Percentiles rank a stretch among this genome's conserved stretches.
These are phyloP conservation scores for Cyclocybe cylindracea DNA, from an alignment of 768 basidiomycete species.

Conservation along the genomic window DNA sequence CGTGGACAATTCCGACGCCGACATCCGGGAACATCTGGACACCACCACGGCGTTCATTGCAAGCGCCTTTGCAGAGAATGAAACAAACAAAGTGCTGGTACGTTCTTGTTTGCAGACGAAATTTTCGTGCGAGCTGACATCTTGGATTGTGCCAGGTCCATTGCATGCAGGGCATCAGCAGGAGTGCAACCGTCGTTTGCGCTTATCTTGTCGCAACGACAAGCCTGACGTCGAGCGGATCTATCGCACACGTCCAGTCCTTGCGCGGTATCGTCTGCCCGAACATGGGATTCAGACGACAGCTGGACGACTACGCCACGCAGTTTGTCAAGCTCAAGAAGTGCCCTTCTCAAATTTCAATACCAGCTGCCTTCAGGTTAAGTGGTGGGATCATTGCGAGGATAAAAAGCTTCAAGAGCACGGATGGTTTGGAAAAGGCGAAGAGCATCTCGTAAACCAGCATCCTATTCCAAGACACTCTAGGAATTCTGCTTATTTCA, in stretches of 20 bases:
- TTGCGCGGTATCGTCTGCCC: conserved; percentile 64
- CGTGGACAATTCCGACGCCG: conserved; percentile 25
- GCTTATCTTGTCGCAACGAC: conserved; percentile 65
- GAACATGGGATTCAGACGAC: conserved; percentile 65
- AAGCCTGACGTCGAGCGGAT: conserved; percentile 51
- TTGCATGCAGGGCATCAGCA: conserved; percentile 74
- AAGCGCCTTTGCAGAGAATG: conserved; percentile 31
- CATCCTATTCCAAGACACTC: neutral
- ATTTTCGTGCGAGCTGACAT: neutral
- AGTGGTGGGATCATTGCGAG: conserved; percentile 25
- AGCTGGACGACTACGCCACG: conserved; percentile 46
- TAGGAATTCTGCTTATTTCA: neutral
- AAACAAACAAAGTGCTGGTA: conserved; percentile 40
- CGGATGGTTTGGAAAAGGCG: neutral
- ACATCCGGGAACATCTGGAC: conserved; percentile 36
- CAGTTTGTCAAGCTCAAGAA: conserved; percentile 23
- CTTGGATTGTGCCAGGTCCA: conserved; percentile 54
- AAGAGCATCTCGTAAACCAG: neutral
- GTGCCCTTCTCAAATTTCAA: conserved; percentile 5
- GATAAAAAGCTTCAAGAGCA: conserved; percentile 27
- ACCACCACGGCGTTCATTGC: conserved; percentile 37
- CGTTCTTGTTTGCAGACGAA: conserved; percentile 2
- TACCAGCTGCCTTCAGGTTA: conserved; percentile 14
- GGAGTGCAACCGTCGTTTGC: conserved; percentile 74
- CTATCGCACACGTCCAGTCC: conserved; percentile 54